Base-by-base conservation (phyloP, 2,329 filamentous ascomycete genomes). In the Didymella keratinophila region DNA sequence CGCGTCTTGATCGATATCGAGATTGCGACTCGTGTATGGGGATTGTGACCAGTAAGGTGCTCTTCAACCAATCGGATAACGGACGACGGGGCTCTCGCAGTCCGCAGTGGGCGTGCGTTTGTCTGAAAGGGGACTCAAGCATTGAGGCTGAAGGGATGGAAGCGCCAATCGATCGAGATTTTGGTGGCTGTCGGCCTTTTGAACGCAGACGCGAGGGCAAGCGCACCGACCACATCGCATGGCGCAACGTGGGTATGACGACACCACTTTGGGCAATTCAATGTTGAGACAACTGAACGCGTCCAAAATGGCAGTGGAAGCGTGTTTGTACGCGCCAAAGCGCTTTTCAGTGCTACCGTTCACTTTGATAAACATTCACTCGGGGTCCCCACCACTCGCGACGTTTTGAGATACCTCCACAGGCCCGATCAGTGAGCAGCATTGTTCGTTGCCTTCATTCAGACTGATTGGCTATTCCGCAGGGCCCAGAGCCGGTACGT, bases 191-290 rank as follows among this genome's bases (percentile, higher is more conserved):
- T 66, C 65, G 65, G 65, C 23, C 39, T 60, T 53, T 23, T 34
- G 12, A 54, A 48, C 57, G 36, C 65, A 64, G 65, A 65, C 36
- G n/a, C 36, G 8, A 39, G 36, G 36, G 16, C n/a, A 10, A 37
- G 42, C 43, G 59, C 41, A 41, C 47, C 51, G 46, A 52, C 43
- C 43, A 54, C 50, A 36, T 32, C 36, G 36, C 34, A 62, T 67
- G 62, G 25, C 21, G 23, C 28, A 55, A 51, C 51, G 51, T 25
- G 32, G 32, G 25, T 51, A 59, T 59, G 56, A 69, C 67, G 64
- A 68, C 65, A 69, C 57, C 62, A 69, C 52, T 69, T 58, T 46
- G 46, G 42, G 39, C 49, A 42, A 23, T 21, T 39, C 37, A 53
- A 41, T 42, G 46, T 21, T 34, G 28, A n/a, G 30, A 21, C 32